Percentiles rank a stretch among this genome's conserved stretches.
phyloP scores from a whole-genome alignment of 176 grass and related monocot species.

The Carex pumila region DNA sequence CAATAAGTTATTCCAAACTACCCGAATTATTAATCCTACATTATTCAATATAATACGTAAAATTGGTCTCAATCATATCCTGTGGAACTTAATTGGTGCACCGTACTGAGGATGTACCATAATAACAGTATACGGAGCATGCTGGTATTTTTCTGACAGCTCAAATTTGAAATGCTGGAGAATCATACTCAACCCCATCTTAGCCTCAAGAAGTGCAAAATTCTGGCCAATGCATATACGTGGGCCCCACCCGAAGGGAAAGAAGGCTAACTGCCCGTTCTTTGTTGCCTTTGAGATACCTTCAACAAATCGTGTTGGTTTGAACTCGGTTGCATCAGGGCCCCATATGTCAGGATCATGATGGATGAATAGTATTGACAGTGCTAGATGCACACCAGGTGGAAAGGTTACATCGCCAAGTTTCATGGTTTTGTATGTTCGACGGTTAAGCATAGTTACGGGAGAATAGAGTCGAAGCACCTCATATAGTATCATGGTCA shows the following conservation, averaged over 20 bases:
- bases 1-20: too few relatives aligned
- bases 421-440: constrained; percentile 42
- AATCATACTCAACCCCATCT: neutral
- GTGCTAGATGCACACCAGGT: constrained; percentile 34
- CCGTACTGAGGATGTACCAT: too few relatives aligned
- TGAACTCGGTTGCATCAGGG: constrained; percentile 45
- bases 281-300: constrained; percentile 54
- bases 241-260: constrained; percentile 62
- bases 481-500: constrained; percentile 64
- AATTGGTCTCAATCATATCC: too few relatives aligned
- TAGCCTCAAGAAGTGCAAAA: constrained; percentile 56
- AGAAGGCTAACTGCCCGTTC: constrained; percentile 37
- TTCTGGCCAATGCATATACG: constrained; percentile 64
- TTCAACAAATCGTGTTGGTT: constrained; percentile 50
- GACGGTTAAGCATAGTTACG: neutral
- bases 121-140: too few relatives aligned
- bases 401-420: constrained; percentile 49
- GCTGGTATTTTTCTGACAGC: too few relatives aligned
- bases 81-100: too few relatives aligned
- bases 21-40: too few relatives aligned
- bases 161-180: too few relatives aligned
- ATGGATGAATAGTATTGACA: constrained; percentile 43
- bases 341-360: constrained; percentile 62
- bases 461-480: constrained; percentile 63
- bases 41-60: too few relatives aligned